Conservation (phyloP, 257 asterid genomes). For the Ilex asprella region DNA sequence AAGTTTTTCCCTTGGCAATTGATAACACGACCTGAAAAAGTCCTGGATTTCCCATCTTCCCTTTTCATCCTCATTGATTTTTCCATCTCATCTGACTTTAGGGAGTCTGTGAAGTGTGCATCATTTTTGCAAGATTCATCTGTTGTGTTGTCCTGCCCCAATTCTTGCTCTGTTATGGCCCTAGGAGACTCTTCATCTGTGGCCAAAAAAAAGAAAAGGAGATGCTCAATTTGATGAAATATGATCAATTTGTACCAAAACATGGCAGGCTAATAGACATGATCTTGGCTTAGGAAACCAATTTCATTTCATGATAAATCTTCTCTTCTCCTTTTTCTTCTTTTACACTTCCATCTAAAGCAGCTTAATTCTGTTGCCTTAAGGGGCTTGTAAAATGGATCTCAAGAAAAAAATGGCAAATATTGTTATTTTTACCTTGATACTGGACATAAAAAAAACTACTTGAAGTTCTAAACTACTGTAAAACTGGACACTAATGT, state of each 20-base stretch:
- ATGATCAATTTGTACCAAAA: not conserved
- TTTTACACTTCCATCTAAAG: too few species aligned
- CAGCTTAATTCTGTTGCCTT: too few species aligned
- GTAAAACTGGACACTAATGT: too few species aligned
- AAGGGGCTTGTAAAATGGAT: too few species aligned
- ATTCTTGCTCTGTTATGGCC: conserved; percentile 38
- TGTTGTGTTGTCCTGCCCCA: conserved; percentile 29
- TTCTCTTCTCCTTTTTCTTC: too few species aligned
- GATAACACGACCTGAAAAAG: conserved; percentile 34
- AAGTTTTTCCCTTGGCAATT: conserved; percentile 56
- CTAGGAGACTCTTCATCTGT: conserved; percentile 58
- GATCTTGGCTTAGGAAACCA: too few species aligned
- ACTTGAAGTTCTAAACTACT: too few species aligned
- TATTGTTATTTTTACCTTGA: too few species aligned
- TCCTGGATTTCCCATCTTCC: conserved; percentile 35
- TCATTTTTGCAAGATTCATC: conserved; percentile 26
- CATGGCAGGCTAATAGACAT: too few species aligned
- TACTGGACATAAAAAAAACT: too few species aligned
- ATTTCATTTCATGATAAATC: too few species aligned
- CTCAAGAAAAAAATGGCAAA: too few species aligned
- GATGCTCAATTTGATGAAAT: not conserved
- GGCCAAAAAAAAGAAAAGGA: not conserved
- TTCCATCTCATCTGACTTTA: conserved; percentile 34
- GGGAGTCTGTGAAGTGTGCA: conserved; percentile 22
- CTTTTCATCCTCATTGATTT: conserved; percentile 37